Evolutionary conservation across 352 stramenopile species (phyloP), one percentile per base, ranked within the genome.

Genomic region (Pythium aphanidermatum): DNA sequence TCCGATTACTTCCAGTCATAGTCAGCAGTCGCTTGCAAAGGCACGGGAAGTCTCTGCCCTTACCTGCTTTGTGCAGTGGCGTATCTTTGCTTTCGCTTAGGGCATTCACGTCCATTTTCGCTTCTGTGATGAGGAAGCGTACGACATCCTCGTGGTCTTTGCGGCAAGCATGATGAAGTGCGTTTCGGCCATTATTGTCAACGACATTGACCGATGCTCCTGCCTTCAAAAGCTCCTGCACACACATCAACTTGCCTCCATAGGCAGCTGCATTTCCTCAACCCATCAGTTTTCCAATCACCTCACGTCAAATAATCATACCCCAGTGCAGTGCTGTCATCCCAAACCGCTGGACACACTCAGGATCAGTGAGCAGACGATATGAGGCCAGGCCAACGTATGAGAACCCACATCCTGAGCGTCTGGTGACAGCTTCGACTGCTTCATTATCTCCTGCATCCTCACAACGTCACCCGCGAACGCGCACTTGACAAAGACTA

Each of bases 271-370:
- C 25, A 13, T 0, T 36, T 14, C 20, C 16, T 23, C 20, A 25
- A 11, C 13, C 23, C 26, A 52, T 4, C 4, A 13, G 13, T 33
- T 13, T n/a, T 12, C 14, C 38, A 33, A 14, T 35, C 41, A 48
- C 11, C 2, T 2, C 6, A 13, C 10, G 10, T 4, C 10, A 17
- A 29, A 5, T 17, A 5, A 10, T 2, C 52, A 34, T 49, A 89
- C 76, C 77, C 78, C 78, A 90, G 45, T 90, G 78, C 17, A 90
- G 46, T 11, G 78, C 78, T 10, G 72, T 87, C 78, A 90, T 90
- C 8, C 74, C 78, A 60, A 90, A 90, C 24, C 75, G 72, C 78
- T 90, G 34, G 3, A 12, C 12, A 21, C 26, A 2, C 29, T n/a
- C n/a, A n/a, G n/a, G n/a, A n/a, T n/a, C n/a, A n/a, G n/a, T n/a